phyloP scores from a whole-genome alignment of 192 early-diverging fungal genomes.

The Allomyces arbusculus region DNA sequence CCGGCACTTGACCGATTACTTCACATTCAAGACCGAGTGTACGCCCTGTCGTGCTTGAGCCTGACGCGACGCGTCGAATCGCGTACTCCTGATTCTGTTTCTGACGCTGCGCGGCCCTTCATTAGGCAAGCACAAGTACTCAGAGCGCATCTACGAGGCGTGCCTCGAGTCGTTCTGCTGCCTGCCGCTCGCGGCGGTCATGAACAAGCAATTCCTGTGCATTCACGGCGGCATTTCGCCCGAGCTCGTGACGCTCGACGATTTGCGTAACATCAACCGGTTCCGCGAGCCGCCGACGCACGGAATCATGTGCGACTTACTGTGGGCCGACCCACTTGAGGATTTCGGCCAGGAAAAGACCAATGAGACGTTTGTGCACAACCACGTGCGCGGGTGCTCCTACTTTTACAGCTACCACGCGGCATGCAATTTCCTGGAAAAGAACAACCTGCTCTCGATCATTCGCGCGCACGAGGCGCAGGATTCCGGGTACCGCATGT shows the following conservation, averaged over 20 bases:
- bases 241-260: conserved; percentile 76
- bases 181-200: conserved; percentile 75
- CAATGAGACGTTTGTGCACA: conserved; percentile 75
- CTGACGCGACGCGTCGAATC: not conserved
- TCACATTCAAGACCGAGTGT: conserved; percentile 97
- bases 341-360: conserved; percentile 91
- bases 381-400: conserved; percentile 83
- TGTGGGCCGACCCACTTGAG: conserved; percentile 90
- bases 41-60: conserved; percentile 9
- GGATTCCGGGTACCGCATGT: conserved; percentile 92
- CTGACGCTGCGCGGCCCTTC: not conserved
- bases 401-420: conserved; percentile 89
- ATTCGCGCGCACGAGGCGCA: conserved; percentile 97
- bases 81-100: no score
- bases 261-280: conserved; percentile 64
- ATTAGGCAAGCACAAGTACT: conserved; percentile 63
- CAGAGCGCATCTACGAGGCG: conserved; percentile 71
- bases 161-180: conserved; percentile 80
- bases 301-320: conserved; percentile 83
- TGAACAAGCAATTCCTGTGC: conserved; percentile 92
- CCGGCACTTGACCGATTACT: conserved; percentile 90
- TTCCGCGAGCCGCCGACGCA: conserved; percentile 85
- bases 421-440: conserved; percentile 79
- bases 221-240: conserved; percentile 91
- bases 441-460: conserved; percentile 80